Percentiles rank a stretch among this genome's conserved stretches.
These are phyloP conservation scores for Aegilops longissima DNA, from an alignment of 176 grass and related monocot species.

Conservation along the genomic window DNA sequence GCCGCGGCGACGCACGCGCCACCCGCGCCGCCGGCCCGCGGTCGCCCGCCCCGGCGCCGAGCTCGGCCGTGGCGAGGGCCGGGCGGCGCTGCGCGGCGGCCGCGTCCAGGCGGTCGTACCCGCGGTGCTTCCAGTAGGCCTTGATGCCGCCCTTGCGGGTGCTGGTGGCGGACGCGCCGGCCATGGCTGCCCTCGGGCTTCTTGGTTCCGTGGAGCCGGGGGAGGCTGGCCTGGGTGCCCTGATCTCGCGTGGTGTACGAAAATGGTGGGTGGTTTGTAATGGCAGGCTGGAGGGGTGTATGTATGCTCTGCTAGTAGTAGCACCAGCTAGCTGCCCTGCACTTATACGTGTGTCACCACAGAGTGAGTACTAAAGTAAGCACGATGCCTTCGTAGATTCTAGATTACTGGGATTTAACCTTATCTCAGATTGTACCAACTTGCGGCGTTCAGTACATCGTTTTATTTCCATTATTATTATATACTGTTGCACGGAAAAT, in stretches of 20 bases:
- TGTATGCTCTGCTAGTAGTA: neutral
- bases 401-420: neutral
- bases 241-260: neutral
- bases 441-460: too few species aligned
- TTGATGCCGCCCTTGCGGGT: constrained; percentile 69
- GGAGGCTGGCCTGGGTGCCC: neutral
- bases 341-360: neutral
- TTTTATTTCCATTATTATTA: too few species aligned
- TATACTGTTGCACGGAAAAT: too few species aligned
- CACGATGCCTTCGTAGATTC: neutral
- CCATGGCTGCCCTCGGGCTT: neutral
- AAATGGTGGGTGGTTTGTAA: neutral
- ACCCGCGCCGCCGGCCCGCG: constrained; percentile 13
- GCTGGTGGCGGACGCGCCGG: neutral
- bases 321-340: neutral
- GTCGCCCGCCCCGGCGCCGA: neutral
- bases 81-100: constrained; percentile 43
- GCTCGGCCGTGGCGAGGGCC: constrained; percentile 35
- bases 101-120: constrained; percentile 47
- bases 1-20: constrained; percentile 37
- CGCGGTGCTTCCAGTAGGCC: constrained; percentile 69
- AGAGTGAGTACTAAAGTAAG: too few species aligned
- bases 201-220: neutral
- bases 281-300: neutral
- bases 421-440: neutral